Percentiles rank a stretch among this genome's conserved stretches.
These are phyloP conservation scores for Mycena epipterygia DNA, from an alignment of 768 basidiomycete genomes.

Conservation along the genomic window DNA sequence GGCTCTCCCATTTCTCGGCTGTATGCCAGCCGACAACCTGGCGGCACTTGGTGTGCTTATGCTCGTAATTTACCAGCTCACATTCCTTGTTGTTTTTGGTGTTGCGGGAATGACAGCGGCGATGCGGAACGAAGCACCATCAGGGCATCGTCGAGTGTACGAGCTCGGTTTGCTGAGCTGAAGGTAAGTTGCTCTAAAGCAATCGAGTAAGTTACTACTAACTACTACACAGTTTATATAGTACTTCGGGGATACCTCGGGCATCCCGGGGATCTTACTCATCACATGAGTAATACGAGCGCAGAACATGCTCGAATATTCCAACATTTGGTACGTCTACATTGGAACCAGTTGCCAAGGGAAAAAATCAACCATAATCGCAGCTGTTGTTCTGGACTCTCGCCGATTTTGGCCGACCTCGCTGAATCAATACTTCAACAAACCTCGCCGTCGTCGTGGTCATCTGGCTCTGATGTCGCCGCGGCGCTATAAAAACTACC, in stretches of 20 bases:
- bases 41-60: not conserved
- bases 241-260: too few relatives aligned
- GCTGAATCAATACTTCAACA: slow-evolving; percentile 1
- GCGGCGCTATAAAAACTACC: not conserved
- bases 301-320: too few relatives aligned
- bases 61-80: not conserved
- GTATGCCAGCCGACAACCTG: not conserved
- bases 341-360: not conserved
- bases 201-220: too few relatives aligned
- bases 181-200: too few relatives aligned
- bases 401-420: slow-evolving; percentile 9
- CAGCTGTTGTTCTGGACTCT: not conserved
- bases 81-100: not conserved
- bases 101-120: too few relatives aligned
- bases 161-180: too few relatives aligned
- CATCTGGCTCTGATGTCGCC: slow-evolving; percentile 5
- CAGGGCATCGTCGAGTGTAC: too few relatives aligned
- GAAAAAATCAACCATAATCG: not conserved
- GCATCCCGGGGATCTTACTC: too few relatives aligned
- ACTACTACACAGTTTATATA: too few relatives aligned
- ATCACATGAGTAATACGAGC: too few relatives aligned
- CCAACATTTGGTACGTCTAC: slow-evolving; percentile 10
- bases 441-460: slow-evolving; percentile 2
- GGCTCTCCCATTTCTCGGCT: not conserved
- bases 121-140: too few relatives aligned